These are phyloP conservation scores for Cudoniella acicularis DNA, from an alignment of 495 filamentous ascomycete genomes.

Conservation along the genomic window DNA sequence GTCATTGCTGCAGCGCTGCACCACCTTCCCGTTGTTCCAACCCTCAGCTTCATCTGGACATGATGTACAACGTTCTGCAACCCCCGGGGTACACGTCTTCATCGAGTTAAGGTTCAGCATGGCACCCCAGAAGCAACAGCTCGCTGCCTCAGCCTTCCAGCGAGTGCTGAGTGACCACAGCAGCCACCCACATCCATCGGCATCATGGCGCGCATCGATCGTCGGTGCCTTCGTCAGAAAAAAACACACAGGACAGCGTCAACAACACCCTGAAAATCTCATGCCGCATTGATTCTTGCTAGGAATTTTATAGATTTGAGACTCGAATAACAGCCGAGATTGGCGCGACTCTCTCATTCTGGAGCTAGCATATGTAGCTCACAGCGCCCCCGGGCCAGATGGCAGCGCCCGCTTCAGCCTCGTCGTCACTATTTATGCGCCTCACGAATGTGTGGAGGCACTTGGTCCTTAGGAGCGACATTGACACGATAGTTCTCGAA, in stretches of 20 bases:
- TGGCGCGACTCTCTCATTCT: too few species aligned
- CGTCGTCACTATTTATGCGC: conserved; percentile 33
- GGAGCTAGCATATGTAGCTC: not conserved
- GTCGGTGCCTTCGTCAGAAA: not conserved
- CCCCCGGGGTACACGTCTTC: not conserved
- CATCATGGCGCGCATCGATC: not conserved
- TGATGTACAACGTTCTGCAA: not conserved
- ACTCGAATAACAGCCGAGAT: too few species aligned
- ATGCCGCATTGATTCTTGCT: not conserved
- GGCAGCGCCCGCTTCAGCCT: conserved; percentile 23
- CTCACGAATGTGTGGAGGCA: conserved; percentile 29
- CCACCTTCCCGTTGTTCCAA: too few species aligned
- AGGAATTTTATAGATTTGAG: too few species aligned
- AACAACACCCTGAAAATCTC: not conserved
- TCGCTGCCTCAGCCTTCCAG: not conserved
- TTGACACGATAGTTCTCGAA: conserved; percentile 35
- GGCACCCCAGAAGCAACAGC: not conserved
- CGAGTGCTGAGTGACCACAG: not conserved
- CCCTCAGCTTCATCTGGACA: not conserved
- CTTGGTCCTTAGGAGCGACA: conserved; percentile 33
- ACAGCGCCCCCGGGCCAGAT: conserved; percentile 14
- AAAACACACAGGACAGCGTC: not conserved
- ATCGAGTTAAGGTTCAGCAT: not conserved
- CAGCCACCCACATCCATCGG: not conserved
- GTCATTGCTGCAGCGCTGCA: too few species aligned